Evolutionary conservation across 495 filamentous ascomycete species (phyloP), one percentile per base, ranked within the genome.

Genomic region (Podospora comata): DNA sequence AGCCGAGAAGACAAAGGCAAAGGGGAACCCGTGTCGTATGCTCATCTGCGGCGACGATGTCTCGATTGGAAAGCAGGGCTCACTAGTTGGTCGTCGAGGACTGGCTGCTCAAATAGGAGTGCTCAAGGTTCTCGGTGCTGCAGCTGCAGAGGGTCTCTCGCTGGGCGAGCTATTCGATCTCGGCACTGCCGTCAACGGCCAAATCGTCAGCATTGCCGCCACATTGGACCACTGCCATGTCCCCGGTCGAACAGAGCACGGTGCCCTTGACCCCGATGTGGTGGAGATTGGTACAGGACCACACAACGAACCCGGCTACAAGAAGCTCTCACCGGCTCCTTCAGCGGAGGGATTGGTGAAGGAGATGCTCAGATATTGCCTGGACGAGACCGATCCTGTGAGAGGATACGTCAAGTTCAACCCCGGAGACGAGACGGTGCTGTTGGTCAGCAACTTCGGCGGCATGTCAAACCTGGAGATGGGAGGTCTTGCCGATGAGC

Each of bases 181-280:
- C 26, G 87, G 86, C 23, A 78, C 81, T 4, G 79, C 83, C 34
- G 79, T 87, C 58, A 85, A 84, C 48, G 74, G 75, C 20, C 82
- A 87, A 67, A 78, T 86, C 34, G 86, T 86, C 63, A 87, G 85
- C 23, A 87, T 89, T 62, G 86, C 85, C 18, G 82, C 85, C 26
- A 86, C 85, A 0, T 74, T 89, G 19, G 86, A 89, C 74, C 86
- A 88, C 70, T 89, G 87, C 76, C 86, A 89, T 69, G 87, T 89
- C 15, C 87, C 86, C 0, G 87, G 86, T 0, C 78, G 86, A 66
- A 76, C 83, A 30, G 85, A 87, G 48, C 84, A 87, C 68, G 83
- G 82, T 5, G 77, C 78, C 5, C 78, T 87, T 7, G 69, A 72
- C 7, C 76, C 77, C 18, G 77, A 85, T 67, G 81, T 82, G 53